Conservation (phyloP, 495 filamentous ascomycete species). For the Penicillium atrosanguineum region DNA sequence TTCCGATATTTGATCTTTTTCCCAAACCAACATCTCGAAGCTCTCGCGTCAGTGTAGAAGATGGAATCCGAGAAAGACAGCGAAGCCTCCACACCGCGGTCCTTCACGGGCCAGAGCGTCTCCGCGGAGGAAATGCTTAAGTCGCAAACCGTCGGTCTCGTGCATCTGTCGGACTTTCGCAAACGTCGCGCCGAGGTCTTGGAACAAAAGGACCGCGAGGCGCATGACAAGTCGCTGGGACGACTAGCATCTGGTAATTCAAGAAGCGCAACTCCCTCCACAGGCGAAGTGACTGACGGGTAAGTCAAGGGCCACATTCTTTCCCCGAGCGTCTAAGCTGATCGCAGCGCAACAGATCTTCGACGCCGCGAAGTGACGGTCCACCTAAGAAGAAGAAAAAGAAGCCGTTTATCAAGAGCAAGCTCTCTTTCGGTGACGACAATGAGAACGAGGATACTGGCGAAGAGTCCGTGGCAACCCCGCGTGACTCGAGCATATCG, state of each 20-base stretch:
- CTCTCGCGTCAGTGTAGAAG: not conserved
- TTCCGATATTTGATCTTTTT: not conserved
- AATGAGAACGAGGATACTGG: slow-evolving; percentile 53
- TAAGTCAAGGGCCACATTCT: slow-evolving; percentile 35
- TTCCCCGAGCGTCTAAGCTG: slow-evolving; percentile 22
- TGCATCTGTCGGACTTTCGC: slow-evolving; percentile 90
- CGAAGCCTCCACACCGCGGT: slow-evolving; percentile 40
- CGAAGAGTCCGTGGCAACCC: slow-evolving; percentile 32
- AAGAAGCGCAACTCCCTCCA: slow-evolving; percentile 51
- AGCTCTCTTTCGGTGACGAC: slow-evolving; percentile 66
- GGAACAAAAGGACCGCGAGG: slow-evolving; percentile 85
- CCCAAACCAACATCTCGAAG: not conserved
- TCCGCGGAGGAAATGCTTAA: slow-evolving; percentile 90
- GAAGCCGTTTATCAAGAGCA: slow-evolving; percentile 59
- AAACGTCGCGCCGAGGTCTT: slow-evolving; percentile 93
- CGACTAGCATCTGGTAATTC: slow-evolving; percentile 48
- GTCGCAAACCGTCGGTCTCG: slow-evolving; percentile 88
- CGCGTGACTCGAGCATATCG: slow-evolving; percentile 34
- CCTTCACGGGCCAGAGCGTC: slow-evolving; percentile 73
- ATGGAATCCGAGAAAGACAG: slow-evolving; percentile 42
- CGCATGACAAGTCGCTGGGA: slow-evolving; percentile 58
- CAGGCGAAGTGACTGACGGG: slow-evolving; percentile 52
- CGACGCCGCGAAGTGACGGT: slow-evolving; percentile 40
- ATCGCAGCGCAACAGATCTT: slow-evolving; percentile 41
- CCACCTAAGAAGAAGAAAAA: slow-evolving; percentile 66